A percentile compares a stretch with the other conserved stretches of the same genome.
Conservation (phyloP, 2,329 filamentous ascomycete genomes). For the Microdochium trichocladiopsis region DNA sequence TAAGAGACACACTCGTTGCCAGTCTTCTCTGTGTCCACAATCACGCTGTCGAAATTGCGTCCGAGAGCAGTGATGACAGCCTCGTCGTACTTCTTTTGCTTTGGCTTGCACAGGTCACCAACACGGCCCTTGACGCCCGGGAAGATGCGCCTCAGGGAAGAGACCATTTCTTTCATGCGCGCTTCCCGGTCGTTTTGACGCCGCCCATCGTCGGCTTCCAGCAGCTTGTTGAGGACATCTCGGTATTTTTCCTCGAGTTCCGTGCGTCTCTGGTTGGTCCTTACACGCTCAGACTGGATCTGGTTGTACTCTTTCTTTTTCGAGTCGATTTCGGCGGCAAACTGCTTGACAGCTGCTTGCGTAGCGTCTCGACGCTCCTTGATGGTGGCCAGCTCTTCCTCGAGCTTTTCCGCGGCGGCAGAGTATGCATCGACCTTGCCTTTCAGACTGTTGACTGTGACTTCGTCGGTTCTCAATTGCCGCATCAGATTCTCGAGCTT, state of each 20-base stretch:
- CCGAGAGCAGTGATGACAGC: constrained; percentile 90
- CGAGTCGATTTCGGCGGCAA: constrained; percentile 68
- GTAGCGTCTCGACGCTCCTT: constrained; percentile 60
- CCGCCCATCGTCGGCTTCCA: constrained; percentile 77
- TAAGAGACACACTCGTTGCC: constrained; percentile 92
- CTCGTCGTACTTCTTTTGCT: constrained; percentile 93
- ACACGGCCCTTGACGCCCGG: constrained; percentile 87
- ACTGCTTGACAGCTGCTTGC: constrained; percentile 56
- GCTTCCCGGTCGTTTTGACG: constrained; percentile 80
- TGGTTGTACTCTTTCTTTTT: constrained; percentile 92
- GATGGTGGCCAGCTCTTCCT: constrained; percentile 63
- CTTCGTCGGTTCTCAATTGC: constrained; percentile 84
- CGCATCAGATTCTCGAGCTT: constrained; percentile 82
- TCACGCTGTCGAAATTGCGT: constrained; percentile 86
- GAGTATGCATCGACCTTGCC: constrained; percentile 78
- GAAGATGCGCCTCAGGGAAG: constrained; percentile 81
- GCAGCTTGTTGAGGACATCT: constrained; percentile 71
- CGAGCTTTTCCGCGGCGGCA: constrained; percentile 65
- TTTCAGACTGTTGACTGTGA: constrained; percentile 82
- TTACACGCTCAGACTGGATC: constrained; percentile 74
- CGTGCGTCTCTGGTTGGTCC: constrained; percentile 72
- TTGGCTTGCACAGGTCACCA: constrained; percentile 87
- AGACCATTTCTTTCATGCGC: constrained; percentile 74
- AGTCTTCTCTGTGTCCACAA: constrained; percentile 92
- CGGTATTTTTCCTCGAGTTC: constrained; percentile 90